These are phyloP conservation scores for Agaricus subrufescens DNA, from an alignment of 768 basidiomycete species.

Conservation along the genomic window DNA sequence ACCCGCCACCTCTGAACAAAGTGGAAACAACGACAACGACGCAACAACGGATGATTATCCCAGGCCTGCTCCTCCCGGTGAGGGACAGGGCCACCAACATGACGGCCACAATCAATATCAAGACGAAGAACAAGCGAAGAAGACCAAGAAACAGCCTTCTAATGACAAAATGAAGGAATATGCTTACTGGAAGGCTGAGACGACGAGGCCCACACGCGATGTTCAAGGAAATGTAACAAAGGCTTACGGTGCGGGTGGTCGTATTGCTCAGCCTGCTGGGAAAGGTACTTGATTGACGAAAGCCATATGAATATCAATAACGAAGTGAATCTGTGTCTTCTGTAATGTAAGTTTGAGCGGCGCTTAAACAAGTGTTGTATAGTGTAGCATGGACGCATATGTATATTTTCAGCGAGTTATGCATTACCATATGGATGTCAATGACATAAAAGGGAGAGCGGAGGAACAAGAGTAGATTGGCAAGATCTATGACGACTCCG, in stretches of 20 bases:
- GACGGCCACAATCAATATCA: constrained; percentile 25
- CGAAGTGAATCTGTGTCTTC: constrained; percentile 1
- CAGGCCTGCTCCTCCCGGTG: constrained; percentile 38
- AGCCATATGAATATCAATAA: neutral
- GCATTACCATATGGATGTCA: constrained; percentile 25
- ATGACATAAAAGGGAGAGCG: constrained; percentile 20
- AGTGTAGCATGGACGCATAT: constrained; percentile 17
- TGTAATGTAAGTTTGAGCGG: neutral
- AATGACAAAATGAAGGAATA: constrained; percentile 44
- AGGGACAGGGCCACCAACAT: constrained; percentile 22
- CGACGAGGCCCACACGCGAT: constrained; percentile 45
- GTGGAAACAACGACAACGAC: constrained; percentile 25
- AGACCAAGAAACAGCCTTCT: constrained; percentile 44
- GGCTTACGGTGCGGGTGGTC: constrained; percentile 36
- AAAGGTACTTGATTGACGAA: constrained; percentile 31
- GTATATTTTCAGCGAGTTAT: constrained; percentile 19
- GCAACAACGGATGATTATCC: constrained; percentile 36
- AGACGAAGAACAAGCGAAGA: constrained; percentile 42
- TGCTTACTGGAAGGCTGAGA: constrained; percentile 41
- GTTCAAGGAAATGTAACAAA: constrained; percentile 23
- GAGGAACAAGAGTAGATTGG: constrained; percentile 19
- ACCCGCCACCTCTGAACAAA: constrained; percentile 16
- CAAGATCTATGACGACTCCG: constrained; percentile 13
- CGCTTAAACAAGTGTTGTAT: neutral
- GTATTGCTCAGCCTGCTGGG: constrained; percentile 57